Evolutionary conservation across 2,329 filamentous ascomycete genomes (phyloP).

Genomic region (Hymenoscyphus fructigenus): DNA sequence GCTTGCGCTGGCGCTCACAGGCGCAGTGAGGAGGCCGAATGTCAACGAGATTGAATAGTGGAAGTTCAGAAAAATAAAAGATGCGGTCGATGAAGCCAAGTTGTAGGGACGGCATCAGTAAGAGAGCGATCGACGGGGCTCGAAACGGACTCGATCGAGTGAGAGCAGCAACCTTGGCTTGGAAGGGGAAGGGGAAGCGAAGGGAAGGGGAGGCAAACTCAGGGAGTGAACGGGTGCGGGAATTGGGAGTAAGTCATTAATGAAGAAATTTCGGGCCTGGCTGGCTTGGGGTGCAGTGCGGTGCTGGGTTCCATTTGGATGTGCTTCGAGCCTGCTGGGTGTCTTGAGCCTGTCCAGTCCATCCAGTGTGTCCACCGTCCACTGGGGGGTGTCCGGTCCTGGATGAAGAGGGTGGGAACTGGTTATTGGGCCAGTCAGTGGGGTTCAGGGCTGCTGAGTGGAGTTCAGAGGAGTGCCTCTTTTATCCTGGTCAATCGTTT

Average conservation of each 20-base stretch:
- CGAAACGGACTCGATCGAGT: conserved; percentile 4
- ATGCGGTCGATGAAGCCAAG: conserved; percentile 1
- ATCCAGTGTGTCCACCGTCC: too few relatives aligned
- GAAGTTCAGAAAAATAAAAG: not conserved
- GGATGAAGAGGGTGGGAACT: not conserved
- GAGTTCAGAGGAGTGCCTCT: not conserved
- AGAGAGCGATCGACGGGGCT: not conserved
- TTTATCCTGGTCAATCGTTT: conserved; percentile 12
- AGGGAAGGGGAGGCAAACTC: not conserved
- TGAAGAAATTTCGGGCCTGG: conserved; percentile 18
- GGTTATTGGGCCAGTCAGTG: not conserved
- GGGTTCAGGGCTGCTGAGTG: not conserved
- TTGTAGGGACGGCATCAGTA: not conserved
- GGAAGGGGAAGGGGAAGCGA: conserved; percentile 6
- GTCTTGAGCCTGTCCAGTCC: not conserved
- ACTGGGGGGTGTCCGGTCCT: not conserved
- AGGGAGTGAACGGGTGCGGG: conserved; percentile 1
- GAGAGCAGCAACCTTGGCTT: not conserved
- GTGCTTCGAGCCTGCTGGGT: not conserved
- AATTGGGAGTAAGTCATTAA: conserved; percentile 14
- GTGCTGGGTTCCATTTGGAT: not conserved
- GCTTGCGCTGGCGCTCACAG: not conserved
- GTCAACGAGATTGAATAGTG: not conserved
- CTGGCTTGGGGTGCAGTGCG: not conserved
- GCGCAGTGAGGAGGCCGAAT: not conserved